Evolutionary conservation across 352 stramenopile genomes (phyloP).

Genomic region (Phytopythium mirpurense): DNA sequence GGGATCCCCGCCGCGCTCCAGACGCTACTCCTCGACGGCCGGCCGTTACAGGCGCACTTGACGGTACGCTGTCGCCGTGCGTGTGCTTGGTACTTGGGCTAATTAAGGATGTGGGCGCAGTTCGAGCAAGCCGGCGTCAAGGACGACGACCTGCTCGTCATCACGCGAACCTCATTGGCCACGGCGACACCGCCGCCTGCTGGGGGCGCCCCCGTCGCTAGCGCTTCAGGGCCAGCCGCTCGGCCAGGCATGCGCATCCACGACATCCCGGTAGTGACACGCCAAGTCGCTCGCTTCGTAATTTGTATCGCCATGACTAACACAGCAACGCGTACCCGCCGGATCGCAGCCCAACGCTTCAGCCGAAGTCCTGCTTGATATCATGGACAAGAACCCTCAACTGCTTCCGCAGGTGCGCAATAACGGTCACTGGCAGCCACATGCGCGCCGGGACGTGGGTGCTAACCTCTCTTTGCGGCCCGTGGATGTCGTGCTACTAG

Average conservation of each 20-base stretch:
- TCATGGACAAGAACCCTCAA: slow-evolving; percentile 79
- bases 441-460: not conserved
- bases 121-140: slow-evolving; percentile 69
- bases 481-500: slow-evolving; percentile 20
- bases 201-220: slow-evolving; percentile 8
- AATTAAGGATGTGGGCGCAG: slow-evolving; percentile 22
- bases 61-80: slow-evolving; percentile 28
- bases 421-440: not conserved
- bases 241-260: slow-evolving; percentile 66
- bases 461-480: not conserved
- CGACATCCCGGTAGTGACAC: slow-evolving; percentile 62
- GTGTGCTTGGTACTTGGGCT: not conserved
- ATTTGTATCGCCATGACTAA: too few species aligned
- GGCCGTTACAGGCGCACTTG: slow-evolving; percentile 38
- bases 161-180: slow-evolving; percentile 38
- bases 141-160: slow-evolving; percentile 65
- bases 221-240: slow-evolving; percentile 25
- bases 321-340: too few species aligned
- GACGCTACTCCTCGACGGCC: slow-evolving; percentile 61
- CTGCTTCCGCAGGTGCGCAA: slow-evolving; percentile 49
- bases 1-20: slow-evolving; percentile 45
- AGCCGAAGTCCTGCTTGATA: slow-evolving; percentile 72
- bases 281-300: too few species aligned
- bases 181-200: slow-evolving; percentile 5
- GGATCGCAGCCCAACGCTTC: slow-evolving; percentile 42